Conservation (phyloP, 164 flowering plant species). For the Protea cynaroides region DNA sequence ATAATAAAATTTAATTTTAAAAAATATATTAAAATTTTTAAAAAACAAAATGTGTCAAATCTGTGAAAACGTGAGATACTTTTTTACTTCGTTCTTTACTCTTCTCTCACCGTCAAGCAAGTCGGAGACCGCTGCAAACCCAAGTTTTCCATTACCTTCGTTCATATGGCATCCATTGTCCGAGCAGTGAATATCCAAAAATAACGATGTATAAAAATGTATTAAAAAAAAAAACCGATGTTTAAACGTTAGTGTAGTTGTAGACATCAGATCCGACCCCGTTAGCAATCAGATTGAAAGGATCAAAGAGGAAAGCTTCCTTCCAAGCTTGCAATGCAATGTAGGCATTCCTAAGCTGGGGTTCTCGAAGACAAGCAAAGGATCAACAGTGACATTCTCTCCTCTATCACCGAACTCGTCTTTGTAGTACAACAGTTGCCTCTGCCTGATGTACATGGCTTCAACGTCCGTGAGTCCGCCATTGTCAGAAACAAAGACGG, state of each 20-base stretch:
- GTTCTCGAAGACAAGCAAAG: slow-evolving; percentile 61
- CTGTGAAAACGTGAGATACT: too few species aligned
- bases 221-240: too few species aligned
- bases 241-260: slow-evolving; percentile 56
- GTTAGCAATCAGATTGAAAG: slow-evolving; percentile 48
- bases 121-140: too few species aligned
- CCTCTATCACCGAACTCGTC: slow-evolving; percentile 73
- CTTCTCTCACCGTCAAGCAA: too few species aligned
- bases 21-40: too few species aligned
- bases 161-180: too few species aligned
- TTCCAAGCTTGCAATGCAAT: slow-evolving; percentile 91
- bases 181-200: too few species aligned
- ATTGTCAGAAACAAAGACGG: slow-evolving; percentile 13
- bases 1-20: too few species aligned
- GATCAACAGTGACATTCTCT: slow-evolving; percentile 55
- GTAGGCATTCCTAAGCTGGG: slow-evolving; percentile 46
- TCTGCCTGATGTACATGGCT: slow-evolving; percentile 41
- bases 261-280: slow-evolving; percentile 89
- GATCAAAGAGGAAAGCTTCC: slow-evolving; percentile 78
- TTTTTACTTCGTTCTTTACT: too few species aligned
- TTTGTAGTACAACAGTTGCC: slow-evolving; percentile 79
- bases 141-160: too few species aligned
- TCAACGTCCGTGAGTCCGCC: slow-evolving; percentile 50
- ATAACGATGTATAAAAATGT: too few species aligned
- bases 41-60: too few species aligned